Base-by-base conservation (phyloP, 148 eudicot genomes). In the Rhododendron griersonianum region DNA sequence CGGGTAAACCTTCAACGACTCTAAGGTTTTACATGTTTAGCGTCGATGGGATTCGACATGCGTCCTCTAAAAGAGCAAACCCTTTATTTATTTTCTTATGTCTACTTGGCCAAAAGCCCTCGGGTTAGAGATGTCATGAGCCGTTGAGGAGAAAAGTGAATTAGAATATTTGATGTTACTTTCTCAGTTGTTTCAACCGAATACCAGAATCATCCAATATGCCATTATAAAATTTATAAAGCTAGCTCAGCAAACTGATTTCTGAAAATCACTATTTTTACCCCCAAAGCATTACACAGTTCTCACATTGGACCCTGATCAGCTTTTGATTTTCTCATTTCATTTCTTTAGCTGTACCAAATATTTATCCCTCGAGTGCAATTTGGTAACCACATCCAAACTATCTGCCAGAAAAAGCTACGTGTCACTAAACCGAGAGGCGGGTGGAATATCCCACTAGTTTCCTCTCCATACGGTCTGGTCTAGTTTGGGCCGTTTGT, bases 111-210 rank as follows among this genome's bases (percentile, higher is more conserved):
- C n/a, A 19, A 19, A 59, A 41, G 8, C n/a, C 65, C 8, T 59
- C 9, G 25, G 9, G 65, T 59, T 19, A 4, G 30, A 23, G 18
- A n/a, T 80, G 83, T 80, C 83, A 30, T 30, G 65, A 83, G 45
- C 55, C 71, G 77, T 83, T 65, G 14, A 67, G 14, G 65, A 33
- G 44, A 73, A 37, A 50, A 33, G 61, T 73, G 61, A 51, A 73
- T 33, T 33, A 73, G 71, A 84, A 18, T 28, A 28, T 73, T 48
- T 73, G 77, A 51, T 51, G 78, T 83, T 73, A 25, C 35, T 61
- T 85, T 78, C 39, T 59, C 50, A 81, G 85, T 86, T 37, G 81
- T 82, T 74, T 86, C 85, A 86, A 82, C 81, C 10, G 65, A 73
- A 51, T 28, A 86, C 35, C 75, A 55, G 75, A 82, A 82, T 55